Evolutionary conservation across 2,329 filamentous ascomycete species (phyloP).

Genomic region (Pseudogymnoascus sp.): DNA sequence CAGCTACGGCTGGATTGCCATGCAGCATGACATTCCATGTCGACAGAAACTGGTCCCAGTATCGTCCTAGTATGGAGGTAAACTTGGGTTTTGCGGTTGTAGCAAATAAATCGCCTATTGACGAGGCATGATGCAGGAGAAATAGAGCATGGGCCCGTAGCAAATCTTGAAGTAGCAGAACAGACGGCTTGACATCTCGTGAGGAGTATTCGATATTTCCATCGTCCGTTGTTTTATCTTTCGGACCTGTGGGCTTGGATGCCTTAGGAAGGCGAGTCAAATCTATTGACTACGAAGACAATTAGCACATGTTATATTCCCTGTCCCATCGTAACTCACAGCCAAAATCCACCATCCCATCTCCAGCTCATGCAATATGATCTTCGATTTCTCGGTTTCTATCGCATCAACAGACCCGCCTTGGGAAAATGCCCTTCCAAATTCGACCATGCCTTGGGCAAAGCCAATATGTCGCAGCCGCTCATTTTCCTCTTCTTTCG

Average conservation of each 20-base stretch:
- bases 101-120: conserved; percentile 62
- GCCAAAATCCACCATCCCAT: conserved; percentile 92
- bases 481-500: conserved; percentile 69
- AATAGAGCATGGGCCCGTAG: conserved; percentile 77
- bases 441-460: conserved; percentile 92
- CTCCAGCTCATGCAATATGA: conserved; percentile 82
- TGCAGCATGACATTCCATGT: conserved; percentile 88
- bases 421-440: conserved; percentile 79
- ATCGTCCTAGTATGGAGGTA: conserved; percentile 63
- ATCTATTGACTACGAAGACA: conserved; percentile 60
- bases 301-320: conserved; percentile 15
- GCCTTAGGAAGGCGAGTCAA: conserved; percentile 53
- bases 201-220: conserved; percentile 69
- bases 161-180: conserved; percentile 72
- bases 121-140: conserved; percentile 76
- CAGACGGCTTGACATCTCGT: conserved; percentile 78
- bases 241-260: conserved; percentile 27
- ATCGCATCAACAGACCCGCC: conserved; percentile 72
- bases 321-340: conserved; percentile 45
- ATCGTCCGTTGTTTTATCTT: conserved; percentile 18
- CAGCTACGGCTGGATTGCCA: conserved; percentile 73
- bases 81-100: conserved; percentile 62
- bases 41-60: conserved; percentile 65
- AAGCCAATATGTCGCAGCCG: conserved; percentile 87
- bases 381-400: conserved; percentile 82